phyloP scores from a whole-genome alignment of 2,329 filamentous ascomycete genomes.

The Epichloe uncinata region DNA sequence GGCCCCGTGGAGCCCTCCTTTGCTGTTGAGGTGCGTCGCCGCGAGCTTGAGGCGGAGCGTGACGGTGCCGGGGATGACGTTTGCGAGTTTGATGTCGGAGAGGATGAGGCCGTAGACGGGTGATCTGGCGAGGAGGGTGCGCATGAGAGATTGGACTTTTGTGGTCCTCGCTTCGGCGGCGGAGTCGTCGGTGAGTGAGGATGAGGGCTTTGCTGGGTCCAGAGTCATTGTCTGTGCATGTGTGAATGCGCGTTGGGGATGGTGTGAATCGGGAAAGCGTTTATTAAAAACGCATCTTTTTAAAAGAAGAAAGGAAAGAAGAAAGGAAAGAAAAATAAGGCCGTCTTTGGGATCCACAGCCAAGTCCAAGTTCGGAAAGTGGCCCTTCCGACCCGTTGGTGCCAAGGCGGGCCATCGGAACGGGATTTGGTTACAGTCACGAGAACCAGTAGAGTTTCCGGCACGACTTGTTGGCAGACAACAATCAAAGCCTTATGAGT shows the following conservation, averaged over 20 bases:
- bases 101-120: slow-evolving; percentile 37
- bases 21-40: slow-evolving; percentile 51
- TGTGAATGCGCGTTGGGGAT: no score
- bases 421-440: no score
- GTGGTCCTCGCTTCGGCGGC: slow-evolving; percentile 1
- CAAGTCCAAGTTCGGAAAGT: no score
- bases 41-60: slow-evolving; percentile 34
- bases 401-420: no score
- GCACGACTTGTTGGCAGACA: no score
- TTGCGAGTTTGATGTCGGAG: slow-evolving; percentile 29
- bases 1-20: slow-evolving; percentile 55
- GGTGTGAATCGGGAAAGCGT: no score
- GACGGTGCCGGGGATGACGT: slow-evolving; percentile 32
- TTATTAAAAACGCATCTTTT: background rate
- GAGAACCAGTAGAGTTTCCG: no score
- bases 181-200: background rate
- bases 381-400: no score
- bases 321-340: no score
- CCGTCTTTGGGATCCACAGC: no score
- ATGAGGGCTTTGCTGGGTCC: background rate
- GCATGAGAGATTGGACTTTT: slow-evolving; percentile 19
- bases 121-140: slow-evolving; percentile 28
- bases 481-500: no score
- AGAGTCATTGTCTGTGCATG: background rate
- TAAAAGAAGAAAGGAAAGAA: no score